Conservation (phyloP, 495 filamentous ascomycete species). For the Aspergillus avenaceus region DNA sequence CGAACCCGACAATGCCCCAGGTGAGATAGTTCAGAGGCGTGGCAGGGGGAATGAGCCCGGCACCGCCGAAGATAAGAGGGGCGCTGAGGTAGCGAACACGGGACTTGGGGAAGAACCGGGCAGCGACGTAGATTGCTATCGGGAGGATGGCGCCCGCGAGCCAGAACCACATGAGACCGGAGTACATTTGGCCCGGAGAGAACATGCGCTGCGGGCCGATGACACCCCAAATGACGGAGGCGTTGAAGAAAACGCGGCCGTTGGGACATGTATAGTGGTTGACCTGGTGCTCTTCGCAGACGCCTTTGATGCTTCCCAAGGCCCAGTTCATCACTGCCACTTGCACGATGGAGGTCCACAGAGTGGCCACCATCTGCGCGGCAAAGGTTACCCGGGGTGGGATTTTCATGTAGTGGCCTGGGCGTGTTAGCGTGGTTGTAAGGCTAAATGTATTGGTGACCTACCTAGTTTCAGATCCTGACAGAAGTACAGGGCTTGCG, state of each 20-base stretch:
- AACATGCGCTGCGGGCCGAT: slow-evolving; percentile 52
- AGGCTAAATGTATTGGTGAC: neutral
- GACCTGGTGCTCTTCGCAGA: slow-evolving; percentile 47
- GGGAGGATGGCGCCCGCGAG: slow-evolving; percentile 46
- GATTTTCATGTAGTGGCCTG: slow-evolving; percentile 65
- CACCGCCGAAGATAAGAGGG: slow-evolving; percentile 46
- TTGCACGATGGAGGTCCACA: slow-evolving; percentile 58
- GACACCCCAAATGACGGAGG: slow-evolving; percentile 52
- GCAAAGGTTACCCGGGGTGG: slow-evolving; percentile 56
- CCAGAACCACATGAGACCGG: slow-evolving; percentile 46
- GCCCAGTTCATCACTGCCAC: slow-evolving; percentile 59
- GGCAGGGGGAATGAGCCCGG: slow-evolving; percentile 45
- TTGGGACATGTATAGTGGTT: slow-evolving; percentile 58
- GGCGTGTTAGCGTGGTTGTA: neutral
- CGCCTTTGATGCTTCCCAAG: slow-evolving; percentile 47
- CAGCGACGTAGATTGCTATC: slow-evolving; percentile 40
- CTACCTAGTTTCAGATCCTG: slow-evolving; percentile 48
- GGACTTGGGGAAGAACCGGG: slow-evolving; percentile 39
- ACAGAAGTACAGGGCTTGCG: slow-evolving; percentile 50
- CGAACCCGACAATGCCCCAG: slow-evolving; percentile 64
- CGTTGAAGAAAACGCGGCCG: slow-evolving; percentile 57
- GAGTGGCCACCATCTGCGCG: slow-evolving; percentile 50
- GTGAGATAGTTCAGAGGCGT: slow-evolving; percentile 52
- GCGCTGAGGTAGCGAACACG: slow-evolving; percentile 41
- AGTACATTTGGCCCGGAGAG: slow-evolving; percentile 44